Base-by-base conservation (phyloP, 768 basidiomycete genomes). In the Tylopilus subfusipes region DNA sequence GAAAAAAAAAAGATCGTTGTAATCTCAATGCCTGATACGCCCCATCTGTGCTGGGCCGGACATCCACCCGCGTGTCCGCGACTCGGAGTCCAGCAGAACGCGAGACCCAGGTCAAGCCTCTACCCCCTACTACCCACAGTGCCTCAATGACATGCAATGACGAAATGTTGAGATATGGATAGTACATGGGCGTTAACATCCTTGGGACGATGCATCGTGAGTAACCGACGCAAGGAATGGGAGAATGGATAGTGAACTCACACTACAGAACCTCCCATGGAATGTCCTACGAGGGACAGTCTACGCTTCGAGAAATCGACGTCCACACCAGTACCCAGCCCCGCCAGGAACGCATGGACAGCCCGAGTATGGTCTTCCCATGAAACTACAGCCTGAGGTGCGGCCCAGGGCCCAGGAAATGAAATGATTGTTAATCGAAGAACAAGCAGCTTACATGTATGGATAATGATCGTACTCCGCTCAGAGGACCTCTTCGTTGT, bases 301-400 rank as follows among this genome's bases (percentile, higher is more conserved):
- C 21, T 38, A 18, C 48, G 52, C 30, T 50, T 47, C 7, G 57
- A 53, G n/a, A 55, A 53, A 24, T 61, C 54, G 16, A 61, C 31
- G 2, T 52, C 44, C 11, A 48, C 42, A 6, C 51, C 44, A 6
- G 44, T 40, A 3, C 54, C 51, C 14, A 55, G 19, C 1, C 54
- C 52, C 1, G 48, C 33, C 2, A 48, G n/a, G 36, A 58, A 53
- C 1, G 54, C 54, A 31, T 55, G 57, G 5, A 61, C 16, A 9
- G 42, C 18, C 18, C 48, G 54, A 1, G 44, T 36, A 24, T 48
- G 24, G 7, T 36, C 18, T 5, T 58, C 57, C 48, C 54, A 55
- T 34, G 25, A 44, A 27, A 55, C 56, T 58, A 10, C 0, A 50
- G n/a, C n/a, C n/a, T n/a, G n/a, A n/a, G 29, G n/a, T 5, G 1